Evolutionary conservation across 495 filamentous ascomycete species (phyloP).

Genomic region (Hypoxylon subgilvum): DNA sequence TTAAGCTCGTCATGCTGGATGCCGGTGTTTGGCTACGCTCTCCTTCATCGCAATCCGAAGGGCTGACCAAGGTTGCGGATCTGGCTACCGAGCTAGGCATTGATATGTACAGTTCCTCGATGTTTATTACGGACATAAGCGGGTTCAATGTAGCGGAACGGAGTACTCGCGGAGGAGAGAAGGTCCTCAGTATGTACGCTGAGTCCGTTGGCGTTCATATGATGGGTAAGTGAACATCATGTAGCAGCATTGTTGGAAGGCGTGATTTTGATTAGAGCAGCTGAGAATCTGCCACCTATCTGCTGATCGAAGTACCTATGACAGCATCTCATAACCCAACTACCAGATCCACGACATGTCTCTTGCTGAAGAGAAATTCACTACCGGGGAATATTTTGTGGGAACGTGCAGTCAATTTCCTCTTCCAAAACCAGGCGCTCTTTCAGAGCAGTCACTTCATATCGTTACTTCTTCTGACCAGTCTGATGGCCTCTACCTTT

Average conservation of each 20-base stretch:
- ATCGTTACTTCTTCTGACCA: background rate
- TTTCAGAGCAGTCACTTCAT: constrained; percentile 7
- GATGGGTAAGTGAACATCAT: constrained; percentile 1
- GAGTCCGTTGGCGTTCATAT: background rate
- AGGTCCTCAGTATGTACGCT: background rate
- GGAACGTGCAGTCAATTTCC: background rate
- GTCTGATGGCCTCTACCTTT: too few species aligned
- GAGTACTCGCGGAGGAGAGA: background rate
- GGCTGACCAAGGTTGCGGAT: constrained; percentile 6
- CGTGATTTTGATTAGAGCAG: too few species aligned
- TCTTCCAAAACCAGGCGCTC: constrained; percentile 5
- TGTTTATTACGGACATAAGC: background rate
- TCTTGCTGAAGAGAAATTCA: background rate
- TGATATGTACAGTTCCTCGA: background rate
- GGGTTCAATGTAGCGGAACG: background rate
- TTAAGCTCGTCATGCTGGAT: constrained; percentile 3
- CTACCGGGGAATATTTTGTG: background rate
- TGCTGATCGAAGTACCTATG: background rate
- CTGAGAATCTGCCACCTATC: too few species aligned
- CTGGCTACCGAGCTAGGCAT: constrained; percentile 1
- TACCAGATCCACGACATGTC: constrained; percentile 10
- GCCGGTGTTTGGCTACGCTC: background rate
- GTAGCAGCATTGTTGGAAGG: background rate
- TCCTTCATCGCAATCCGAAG: background rate
- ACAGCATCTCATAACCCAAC: constrained; percentile 7